Percentiles rank a stretch among this genome's conserved stretches.
These are phyloP conservation scores for Fusarium albosuccineum DNA, from an alignment of 2,329 filamentous ascomycete species.

Conservation along the genomic window DNA sequence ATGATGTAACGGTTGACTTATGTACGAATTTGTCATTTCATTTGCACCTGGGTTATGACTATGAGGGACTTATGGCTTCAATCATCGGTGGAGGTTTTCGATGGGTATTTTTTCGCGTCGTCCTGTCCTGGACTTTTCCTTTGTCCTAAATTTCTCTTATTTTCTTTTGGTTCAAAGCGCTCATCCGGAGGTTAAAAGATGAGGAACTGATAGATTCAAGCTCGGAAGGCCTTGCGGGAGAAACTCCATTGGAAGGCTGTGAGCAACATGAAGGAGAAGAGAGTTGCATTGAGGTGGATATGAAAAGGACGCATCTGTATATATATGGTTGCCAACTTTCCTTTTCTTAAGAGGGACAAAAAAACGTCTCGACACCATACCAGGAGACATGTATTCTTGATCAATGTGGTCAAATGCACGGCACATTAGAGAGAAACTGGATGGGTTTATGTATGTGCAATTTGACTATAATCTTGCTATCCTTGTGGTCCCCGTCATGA, in stretches of 20 bases:
- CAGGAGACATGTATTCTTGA: conserved; percentile 17
- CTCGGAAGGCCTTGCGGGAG: conserved; percentile 28
- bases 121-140: conserved; percentile 41
- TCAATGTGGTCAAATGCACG: conserved; percentile 27
- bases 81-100: conserved; percentile 40
- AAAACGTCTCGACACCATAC: conserved; percentile 33
- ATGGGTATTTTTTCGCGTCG: conserved; percentile 33
- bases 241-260: conserved; percentile 15
- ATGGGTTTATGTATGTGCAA: conserved; percentile 22
- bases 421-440: conserved; percentile 34
- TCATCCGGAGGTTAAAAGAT: conserved; percentile 45
- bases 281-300: conserved; percentile 16
- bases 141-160: conserved; percentile 42
- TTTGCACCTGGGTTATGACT: conserved; percentile 47
- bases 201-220: conserved; percentile 44
- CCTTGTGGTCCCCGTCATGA: background rate
- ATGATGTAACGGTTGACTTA: conserved; percentile 56
- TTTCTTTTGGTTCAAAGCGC: conserved; percentile 43
- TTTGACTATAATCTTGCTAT: conserved; percentile 4
- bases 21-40: conserved; percentile 43
- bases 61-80: conserved; percentile 46
- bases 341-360: conserved; percentile 22
- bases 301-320: conserved; percentile 47
- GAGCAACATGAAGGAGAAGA: conserved; percentile 34
- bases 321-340: conserved; percentile 48